Percentiles rank a stretch among this genome's conserved stretches.
These are phyloP conservation scores for Salix viminalis DNA, from an alignment of 345 rosid genomes.

Conservation along the genomic window DNA sequence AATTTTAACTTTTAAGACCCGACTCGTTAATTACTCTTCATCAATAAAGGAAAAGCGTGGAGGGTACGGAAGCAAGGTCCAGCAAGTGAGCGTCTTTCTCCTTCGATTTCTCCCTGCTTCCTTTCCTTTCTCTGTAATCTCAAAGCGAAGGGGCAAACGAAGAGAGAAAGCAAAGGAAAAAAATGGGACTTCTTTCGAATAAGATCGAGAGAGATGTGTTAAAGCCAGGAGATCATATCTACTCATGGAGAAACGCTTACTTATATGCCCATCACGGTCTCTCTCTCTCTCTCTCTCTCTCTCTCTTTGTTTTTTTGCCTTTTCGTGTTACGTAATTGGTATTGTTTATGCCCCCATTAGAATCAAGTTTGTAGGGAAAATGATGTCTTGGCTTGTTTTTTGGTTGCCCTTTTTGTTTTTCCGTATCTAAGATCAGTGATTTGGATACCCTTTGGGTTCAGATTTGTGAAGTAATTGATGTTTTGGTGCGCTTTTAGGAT, in stretches of 20 bases:
- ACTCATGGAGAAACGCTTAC: constrained; percentile 71
- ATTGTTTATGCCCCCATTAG: neutral
- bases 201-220: constrained; percentile 45
- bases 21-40: neutral
- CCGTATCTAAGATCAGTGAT: neutral
- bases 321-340: neutral
- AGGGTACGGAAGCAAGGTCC: neutral
- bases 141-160: neutral
- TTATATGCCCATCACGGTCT: constrained; percentile 75
- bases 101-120: no score
- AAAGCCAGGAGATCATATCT: constrained; percentile 74
- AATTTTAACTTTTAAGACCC: neutral
- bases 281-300: constrained; percentile 23
- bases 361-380: no score
- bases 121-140: no score
- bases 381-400: neutral
- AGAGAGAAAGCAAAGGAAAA: neutral
- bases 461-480: neutral
- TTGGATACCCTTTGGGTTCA: neutral
- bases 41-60: neutral
- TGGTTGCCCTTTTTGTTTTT: neutral
- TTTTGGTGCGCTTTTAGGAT: neutral
- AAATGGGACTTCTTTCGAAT: constrained; percentile 63
- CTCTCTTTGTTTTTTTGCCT: neutral
- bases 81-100: neutral